phyloP scores from a whole-genome alignment of 257 asterid genomes.

The Solanum neorickii region DNA sequence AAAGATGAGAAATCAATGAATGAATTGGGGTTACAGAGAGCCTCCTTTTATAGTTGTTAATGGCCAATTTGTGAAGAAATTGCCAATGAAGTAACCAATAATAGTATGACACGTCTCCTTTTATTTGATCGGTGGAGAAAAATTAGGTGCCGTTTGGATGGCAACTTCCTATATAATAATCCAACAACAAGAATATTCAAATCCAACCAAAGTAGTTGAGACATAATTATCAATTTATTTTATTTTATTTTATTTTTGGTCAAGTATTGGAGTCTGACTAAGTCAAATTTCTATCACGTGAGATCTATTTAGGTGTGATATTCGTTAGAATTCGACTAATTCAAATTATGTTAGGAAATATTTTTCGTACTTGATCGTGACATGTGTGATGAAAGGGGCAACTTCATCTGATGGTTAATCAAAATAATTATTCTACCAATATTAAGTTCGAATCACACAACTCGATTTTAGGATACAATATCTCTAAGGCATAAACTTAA shows the following conservation, averaged over 20 bases:
- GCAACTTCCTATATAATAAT: background rate
- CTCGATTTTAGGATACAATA: background rate
- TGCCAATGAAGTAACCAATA: background rate
- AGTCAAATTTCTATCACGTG: background rate
- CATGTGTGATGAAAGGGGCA: background rate
- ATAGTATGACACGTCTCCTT: background rate
- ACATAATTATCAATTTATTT: background rate
- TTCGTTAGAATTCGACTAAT: background rate
- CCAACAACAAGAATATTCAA: background rate
- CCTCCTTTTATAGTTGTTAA: conserved; percentile 11
- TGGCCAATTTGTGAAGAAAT: conserved; percentile 10
- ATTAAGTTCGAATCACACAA: background rate
- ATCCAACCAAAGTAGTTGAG: background rate
- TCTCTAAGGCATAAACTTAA: background rate
- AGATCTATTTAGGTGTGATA: background rate
- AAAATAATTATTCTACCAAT: background rate
- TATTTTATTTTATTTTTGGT: background rate
- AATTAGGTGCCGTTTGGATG: background rate
- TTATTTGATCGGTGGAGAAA: conserved; percentile 4
- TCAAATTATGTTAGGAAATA: too few relatives aligned
- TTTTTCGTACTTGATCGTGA: background rate
- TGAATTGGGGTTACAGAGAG: background rate
- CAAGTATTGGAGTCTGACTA: fast-evolving
- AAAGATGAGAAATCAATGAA: background rate
- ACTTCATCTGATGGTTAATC: background rate